Conservation (phyloP, 805 yeast species). For the Candida vartiovaarae region DNA sequence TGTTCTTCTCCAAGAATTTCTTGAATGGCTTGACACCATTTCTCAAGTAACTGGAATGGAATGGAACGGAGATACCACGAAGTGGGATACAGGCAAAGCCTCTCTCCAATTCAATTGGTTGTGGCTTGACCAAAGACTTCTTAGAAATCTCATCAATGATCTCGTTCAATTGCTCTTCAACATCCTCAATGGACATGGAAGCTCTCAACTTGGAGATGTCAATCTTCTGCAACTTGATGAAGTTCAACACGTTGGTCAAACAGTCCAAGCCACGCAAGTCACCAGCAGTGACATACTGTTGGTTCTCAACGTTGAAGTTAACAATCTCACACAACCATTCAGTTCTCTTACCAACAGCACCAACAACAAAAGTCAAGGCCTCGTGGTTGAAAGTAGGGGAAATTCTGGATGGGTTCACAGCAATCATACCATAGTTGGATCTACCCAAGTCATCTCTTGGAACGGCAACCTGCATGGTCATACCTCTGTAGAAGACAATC, state of each 20-base stretch:
- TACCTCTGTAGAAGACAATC: conserved; percentile 98
- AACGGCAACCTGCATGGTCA: conserved; percentile 99
- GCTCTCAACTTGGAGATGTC: conserved; percentile 85
- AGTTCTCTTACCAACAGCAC: conserved; percentile 75
- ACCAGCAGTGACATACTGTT: conserved; percentile 98
- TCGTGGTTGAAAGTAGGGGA: conserved; percentile 84
- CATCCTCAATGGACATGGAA: conserved; percentile 77
- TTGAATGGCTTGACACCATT: conserved; percentile 99
- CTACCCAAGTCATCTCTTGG: conserved; percentile 94
- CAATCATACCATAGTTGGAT: conserved; percentile 99
- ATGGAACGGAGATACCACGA: conserved; percentile 98
- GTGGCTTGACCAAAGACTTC: conserved; percentile 80
- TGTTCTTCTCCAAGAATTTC: conserved; percentile 93
- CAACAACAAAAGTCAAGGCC: conserved; percentile 91
- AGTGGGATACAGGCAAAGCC: conserved; percentile 98
- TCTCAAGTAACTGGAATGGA: conserved; percentile 98
- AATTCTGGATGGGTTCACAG: conserved; percentile 94
- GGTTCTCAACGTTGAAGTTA: conserved; percentile 95
- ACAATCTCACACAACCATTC: conserved; percentile 96
- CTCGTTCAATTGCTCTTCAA: conserved; percentile 80
- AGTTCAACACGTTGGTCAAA: conserved; percentile 85
- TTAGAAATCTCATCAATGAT: conserved; percentile 81
- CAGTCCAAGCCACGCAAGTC: conserved; percentile 94
- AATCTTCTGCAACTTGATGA: conserved; percentile 89
- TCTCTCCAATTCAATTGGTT: conserved; percentile 94